These are phyloP conservation scores for Leptographium flavum DNA, from an alignment of 2,329 filamentous ascomycete genomes.

Conservation along the genomic window DNA sequence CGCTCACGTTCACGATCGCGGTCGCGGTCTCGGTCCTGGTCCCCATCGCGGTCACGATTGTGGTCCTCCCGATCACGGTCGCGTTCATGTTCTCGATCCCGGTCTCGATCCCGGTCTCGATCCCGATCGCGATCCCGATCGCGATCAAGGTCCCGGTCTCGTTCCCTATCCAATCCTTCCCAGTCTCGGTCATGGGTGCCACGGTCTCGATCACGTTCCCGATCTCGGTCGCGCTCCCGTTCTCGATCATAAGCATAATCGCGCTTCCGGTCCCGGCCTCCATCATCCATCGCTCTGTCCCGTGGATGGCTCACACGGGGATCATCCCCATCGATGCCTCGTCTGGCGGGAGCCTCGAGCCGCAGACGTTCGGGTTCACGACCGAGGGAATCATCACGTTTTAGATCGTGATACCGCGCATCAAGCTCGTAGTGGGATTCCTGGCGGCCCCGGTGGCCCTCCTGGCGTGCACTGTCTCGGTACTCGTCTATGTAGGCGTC, in stretches of 20 bases:
- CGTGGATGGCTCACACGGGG: constrained; percentile 7
- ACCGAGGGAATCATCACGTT: constrained; percentile 3
- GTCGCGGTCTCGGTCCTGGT: constrained; percentile 12
- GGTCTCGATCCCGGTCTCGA: constrained; percentile 13
- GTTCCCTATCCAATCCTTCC: too few relatives aligned
- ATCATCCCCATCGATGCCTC: constrained; percentile 9
- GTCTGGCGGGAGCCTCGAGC: constrained; percentile 4
- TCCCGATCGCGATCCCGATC: constrained; percentile 4
- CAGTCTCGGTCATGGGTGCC: background rate
- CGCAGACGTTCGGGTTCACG: constrained; percentile 4
- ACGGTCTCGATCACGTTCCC: constrained; percentile 6
- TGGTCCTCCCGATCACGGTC: constrained; percentile 19
- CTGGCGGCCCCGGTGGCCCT: background rate
- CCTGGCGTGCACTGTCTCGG: background rate
- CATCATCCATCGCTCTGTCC: constrained; percentile 6
- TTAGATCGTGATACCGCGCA: background rate
- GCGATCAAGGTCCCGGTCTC: constrained; percentile 3
- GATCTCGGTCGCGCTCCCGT: constrained; percentile 7
- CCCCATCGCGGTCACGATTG: constrained; percentile 20
- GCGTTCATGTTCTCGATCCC: constrained; percentile 2
- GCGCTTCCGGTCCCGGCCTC: constrained; percentile 1
- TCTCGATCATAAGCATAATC: constrained; percentile 1
- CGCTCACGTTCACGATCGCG: constrained; percentile 6
- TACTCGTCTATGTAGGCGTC: constrained; percentile 2
- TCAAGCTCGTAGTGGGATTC: constrained; percentile 1